phyloP scores from a whole-genome alignment of 352 stramenopile species.

The Globisporangium acanthophoron region DNA sequence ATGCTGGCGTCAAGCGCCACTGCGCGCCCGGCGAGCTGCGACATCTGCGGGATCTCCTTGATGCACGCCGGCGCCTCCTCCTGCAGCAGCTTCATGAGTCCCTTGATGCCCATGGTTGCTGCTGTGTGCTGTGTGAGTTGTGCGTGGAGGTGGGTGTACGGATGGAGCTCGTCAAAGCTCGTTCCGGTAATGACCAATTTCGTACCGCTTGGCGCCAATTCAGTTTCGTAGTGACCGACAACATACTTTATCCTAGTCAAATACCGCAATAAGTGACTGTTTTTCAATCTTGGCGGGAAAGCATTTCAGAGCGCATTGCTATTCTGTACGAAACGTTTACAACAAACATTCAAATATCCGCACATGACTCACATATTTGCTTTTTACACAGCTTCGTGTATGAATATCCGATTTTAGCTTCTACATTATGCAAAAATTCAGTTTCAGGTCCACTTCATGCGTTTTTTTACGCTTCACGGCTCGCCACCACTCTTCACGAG shows the following conservation, averaged over 20 bases:
- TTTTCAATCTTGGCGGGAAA: not conserved
- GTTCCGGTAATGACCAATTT: not conserved
- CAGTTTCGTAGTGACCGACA: not conserved
- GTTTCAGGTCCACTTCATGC: too few species aligned
- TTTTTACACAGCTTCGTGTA: too few species aligned
- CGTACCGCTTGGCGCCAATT: not conserved
- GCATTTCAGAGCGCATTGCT: too few species aligned
- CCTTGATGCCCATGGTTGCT: conserved; percentile 97
- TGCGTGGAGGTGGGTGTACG: not conserved
- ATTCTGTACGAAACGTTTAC: too few species aligned
- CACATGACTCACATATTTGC: too few species aligned
- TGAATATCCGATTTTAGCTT: too few species aligned
- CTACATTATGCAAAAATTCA: too few species aligned
- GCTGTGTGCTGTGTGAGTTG: not conserved
- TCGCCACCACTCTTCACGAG: too few species aligned
- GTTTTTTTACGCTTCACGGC: too few species aligned
- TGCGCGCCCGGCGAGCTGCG: conserved; percentile 92
- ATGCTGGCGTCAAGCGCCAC: conserved; percentile 99
- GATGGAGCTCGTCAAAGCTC: not conserved
- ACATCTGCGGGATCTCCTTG: conserved; percentile 93
- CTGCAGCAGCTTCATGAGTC: conserved; percentile 97
- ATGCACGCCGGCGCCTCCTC: conserved; percentile 96
- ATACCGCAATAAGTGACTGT: not conserved
- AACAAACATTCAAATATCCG: too few species aligned
- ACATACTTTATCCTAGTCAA: not conserved